phyloP scores from a whole-genome alignment of 2,329 filamentous ascomycete genomes.

The Penicillium sp. region DNA sequence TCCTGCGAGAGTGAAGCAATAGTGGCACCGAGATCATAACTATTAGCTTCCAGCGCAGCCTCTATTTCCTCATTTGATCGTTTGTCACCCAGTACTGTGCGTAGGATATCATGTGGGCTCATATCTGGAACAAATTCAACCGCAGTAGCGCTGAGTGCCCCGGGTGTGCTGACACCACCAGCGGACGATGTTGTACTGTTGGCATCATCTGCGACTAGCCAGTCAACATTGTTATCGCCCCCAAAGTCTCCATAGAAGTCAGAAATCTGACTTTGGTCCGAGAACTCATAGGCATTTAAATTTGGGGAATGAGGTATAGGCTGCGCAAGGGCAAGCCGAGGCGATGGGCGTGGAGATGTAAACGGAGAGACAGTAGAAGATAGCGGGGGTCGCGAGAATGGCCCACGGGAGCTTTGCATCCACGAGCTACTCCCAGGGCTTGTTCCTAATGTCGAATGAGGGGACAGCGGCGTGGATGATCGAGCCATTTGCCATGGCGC shows the following conservation, averaged over 20 bases:
- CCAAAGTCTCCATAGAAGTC: constrained; percentile 91
- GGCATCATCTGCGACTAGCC: constrained; percentile 87
- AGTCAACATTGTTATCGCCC: constrained; percentile 85
- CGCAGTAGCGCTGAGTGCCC: constrained; percentile 71
- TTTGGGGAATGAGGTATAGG: constrained; percentile 94
- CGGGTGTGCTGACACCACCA: constrained; percentile 66
- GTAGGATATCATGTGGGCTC: constrained; percentile 96
- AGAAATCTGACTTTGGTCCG: constrained; percentile 72
- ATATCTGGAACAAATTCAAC: constrained; percentile 86
- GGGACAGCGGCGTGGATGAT: constrained; percentile 75
- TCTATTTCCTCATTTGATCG: constrained; percentile 94
- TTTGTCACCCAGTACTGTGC: constrained; percentile 86
- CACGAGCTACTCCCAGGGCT: constrained; percentile 82
- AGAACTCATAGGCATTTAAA: constrained; percentile 94
- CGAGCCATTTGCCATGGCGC: constrained; percentile 83
- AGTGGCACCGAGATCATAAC: constrained; percentile 90
- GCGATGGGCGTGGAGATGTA: constrained; percentile 88
- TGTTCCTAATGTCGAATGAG: constrained; percentile 71
- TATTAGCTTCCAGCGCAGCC: constrained; percentile 79
- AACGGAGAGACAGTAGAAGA: constrained; percentile 81
- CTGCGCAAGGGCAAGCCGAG: constrained; percentile 82
- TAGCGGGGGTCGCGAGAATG: constrained; percentile 73
- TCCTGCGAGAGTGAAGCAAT: constrained; percentile 84
- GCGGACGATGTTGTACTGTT: constrained; percentile 75
- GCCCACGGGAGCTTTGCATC: constrained; percentile 68